These are phyloP conservation scores for Trichoderma atroviride DNA, from an alignment of 2,329 filamentous ascomycete species.

Conservation along the genomic window DNA sequence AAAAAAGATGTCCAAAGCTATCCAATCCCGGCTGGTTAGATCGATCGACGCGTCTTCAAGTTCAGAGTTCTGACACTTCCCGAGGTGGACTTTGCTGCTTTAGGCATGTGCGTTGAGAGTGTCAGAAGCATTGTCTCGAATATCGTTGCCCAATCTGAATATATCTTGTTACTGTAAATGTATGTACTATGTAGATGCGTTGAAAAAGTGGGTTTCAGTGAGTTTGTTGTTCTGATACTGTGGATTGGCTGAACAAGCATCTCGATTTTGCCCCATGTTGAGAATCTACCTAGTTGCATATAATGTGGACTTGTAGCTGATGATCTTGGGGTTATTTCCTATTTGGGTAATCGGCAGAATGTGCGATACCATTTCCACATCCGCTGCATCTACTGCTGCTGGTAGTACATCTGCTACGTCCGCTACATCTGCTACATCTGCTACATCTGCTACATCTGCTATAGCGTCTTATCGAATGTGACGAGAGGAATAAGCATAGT, in stretches of 20 bases:
- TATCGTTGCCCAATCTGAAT: neutral
- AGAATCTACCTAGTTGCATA: neutral
- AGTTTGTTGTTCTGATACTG: neutral
- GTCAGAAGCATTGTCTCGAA: neutral
- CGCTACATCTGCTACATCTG: no score
- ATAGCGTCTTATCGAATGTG: no score
- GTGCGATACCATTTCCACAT: neutral
- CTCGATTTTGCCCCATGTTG: neutral
- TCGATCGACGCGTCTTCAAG: neutral
- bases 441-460: no score
- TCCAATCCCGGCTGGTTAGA: neutral
- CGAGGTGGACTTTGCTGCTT: slow-evolving; percentile 2
- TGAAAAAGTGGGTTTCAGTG: neutral
- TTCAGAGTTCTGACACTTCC: slow-evolving; percentile 14
- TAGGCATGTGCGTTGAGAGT: slow-evolving; percentile 14
- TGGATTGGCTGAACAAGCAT: no score
- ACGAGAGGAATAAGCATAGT: no score
- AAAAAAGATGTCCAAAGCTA: neutral
- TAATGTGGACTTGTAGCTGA: neutral
- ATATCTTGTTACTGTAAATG: neutral
- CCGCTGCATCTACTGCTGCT: no score
- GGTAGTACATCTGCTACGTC: no score
- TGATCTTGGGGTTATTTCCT: slow-evolving; percentile 5
- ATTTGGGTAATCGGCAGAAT: slow-evolving; percentile 10
- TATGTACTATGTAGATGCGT: neutral